phyloP scores from a whole-genome alignment of 495 filamentous ascomycete genomes.

The Xylaria curta region DNA sequence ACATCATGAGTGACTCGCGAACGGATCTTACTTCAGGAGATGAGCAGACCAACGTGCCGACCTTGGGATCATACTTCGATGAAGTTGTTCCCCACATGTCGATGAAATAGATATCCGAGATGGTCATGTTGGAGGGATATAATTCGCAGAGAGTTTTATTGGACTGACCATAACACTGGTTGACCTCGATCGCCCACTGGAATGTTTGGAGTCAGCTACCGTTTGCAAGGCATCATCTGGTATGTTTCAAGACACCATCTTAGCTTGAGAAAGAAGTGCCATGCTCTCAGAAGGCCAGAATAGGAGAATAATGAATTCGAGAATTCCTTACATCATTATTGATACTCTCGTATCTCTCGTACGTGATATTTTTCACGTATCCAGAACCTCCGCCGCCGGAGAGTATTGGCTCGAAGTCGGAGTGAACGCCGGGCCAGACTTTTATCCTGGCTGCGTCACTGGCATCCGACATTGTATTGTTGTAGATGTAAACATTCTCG shows the following conservation, averaged over 20 bases:
- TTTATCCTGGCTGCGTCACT: constrained; percentile 41
- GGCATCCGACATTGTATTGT: constrained; percentile 42
- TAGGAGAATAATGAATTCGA: not conserved
- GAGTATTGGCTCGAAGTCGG: constrained; percentile 38
- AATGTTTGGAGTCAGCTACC: not conserved
- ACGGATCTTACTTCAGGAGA: constrained; percentile 7
- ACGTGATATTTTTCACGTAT: constrained; percentile 61
- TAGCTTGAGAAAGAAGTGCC: not conserved
- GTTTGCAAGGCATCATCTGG: not conserved
- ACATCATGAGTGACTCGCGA: not conserved
- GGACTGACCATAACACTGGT: constrained; percentile 70
- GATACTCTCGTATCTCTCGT: constrained; percentile 43
- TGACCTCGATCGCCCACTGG: constrained; percentile 65
- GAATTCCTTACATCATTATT: constrained; percentile 56
- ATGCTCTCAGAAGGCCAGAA: not conserved
- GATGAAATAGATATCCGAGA: constrained; percentile 60
- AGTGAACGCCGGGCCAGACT: constrained; percentile 41
- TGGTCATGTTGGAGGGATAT: constrained; percentile 62
- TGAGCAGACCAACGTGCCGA: constrained; percentile 26
- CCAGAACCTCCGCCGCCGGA: constrained; percentile 46
- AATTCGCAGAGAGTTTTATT: constrained; percentile 67
- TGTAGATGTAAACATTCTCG: constrained; percentile 43
- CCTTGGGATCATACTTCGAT: constrained; percentile 23
- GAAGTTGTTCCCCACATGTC: constrained; percentile 52
- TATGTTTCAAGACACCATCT: not conserved